Percentiles rank a stretch among this genome's conserved stretches.
Evolutionary conservation across 2,329 filamentous ascomycete genomes (phyloP).

Genomic region (Triangularia setosa): DNA sequence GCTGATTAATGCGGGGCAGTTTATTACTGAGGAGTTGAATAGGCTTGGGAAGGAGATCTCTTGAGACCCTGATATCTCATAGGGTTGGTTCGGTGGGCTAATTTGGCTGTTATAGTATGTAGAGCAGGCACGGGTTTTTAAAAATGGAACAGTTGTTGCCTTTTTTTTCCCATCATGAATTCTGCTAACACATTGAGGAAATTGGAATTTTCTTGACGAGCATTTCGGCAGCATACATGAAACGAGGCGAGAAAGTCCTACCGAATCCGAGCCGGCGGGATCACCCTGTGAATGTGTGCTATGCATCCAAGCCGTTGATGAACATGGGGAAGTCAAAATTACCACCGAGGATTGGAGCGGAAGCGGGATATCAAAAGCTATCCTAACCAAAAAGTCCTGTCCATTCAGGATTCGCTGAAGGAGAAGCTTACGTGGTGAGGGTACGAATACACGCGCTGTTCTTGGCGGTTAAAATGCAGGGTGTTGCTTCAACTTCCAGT

Average conservation of each 20-base stretch:
- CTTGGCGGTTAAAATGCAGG: background rate
- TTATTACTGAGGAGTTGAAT: slow-evolving; percentile 61
- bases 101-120: background rate
- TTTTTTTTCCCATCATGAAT: background rate
- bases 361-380: background rate
- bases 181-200: no score
- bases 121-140: background rate
- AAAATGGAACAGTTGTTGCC: background rate
- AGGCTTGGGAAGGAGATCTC: slow-evolving; percentile 56
- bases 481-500: background rate
- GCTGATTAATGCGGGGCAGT: slow-evolving; percentile 64
- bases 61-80: slow-evolving; percentile 4
- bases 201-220: background rate
- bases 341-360: background rate
- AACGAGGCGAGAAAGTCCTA: background rate
- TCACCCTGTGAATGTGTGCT: background rate
- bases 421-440: background rate
- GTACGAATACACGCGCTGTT: background rate
- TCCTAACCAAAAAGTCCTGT: background rate
- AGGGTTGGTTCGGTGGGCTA: background rate
- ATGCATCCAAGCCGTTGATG: background rate
- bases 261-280: background rate
- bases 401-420: background rate
- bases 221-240: background rate
- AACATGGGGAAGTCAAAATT: background rate